Percentiles rank a stretch among this genome's conserved stretches.
phyloP scores from a whole-genome alignment of 371 early-diverging fungal species.

The Mycotypha africana region DNA sequence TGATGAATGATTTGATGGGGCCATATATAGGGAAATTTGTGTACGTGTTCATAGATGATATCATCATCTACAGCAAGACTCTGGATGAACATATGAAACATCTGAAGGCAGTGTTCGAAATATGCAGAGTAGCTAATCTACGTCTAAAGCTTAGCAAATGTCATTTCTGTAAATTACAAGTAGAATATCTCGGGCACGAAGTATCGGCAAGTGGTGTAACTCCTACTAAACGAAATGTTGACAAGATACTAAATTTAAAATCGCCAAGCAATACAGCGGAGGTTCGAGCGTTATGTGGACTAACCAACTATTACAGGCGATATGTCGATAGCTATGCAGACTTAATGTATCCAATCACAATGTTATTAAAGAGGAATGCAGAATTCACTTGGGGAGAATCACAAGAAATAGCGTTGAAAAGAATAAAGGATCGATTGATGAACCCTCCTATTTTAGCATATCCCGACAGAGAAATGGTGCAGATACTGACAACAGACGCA shows the following conservation, averaged over 20 bases:
- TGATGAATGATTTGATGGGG: conserved; percentile 29
- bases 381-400: conserved; percentile 9
- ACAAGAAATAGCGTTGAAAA: conserved; percentile 19
- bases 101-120: conserved; percentile 27
- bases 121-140: conserved; percentile 19
- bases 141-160: conserved; percentile 17
- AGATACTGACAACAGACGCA: conserved; percentile 32
- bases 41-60: conserved; percentile 4
- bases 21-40: conserved; percentile 7
- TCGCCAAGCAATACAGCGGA: conserved; percentile 18
- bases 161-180: neutral
- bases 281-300: conserved; percentile 17
- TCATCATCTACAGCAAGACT: neutral
- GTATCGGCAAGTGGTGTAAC: conserved; percentile 1
- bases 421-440: conserved; percentile 9
- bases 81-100: conserved; percentile 36
- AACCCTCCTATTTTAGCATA: conserved; percentile 18
- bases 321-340: conserved; percentile 23
- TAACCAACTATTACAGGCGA: conserved; percentile 18
- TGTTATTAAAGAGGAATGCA: conserved; percentile 1
- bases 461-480: conserved; percentile 17
- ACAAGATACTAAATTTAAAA: neutral
- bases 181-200: conserved; percentile 28
- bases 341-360: conserved; percentile 24
- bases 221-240: neutral